Percentiles rank a stretch among this genome's conserved stretches.
These are phyloP conservation scores for Arthroderma uncinatum DNA, from an alignment of 2,329 filamentous ascomycete species.

Conservation along the genomic window DNA sequence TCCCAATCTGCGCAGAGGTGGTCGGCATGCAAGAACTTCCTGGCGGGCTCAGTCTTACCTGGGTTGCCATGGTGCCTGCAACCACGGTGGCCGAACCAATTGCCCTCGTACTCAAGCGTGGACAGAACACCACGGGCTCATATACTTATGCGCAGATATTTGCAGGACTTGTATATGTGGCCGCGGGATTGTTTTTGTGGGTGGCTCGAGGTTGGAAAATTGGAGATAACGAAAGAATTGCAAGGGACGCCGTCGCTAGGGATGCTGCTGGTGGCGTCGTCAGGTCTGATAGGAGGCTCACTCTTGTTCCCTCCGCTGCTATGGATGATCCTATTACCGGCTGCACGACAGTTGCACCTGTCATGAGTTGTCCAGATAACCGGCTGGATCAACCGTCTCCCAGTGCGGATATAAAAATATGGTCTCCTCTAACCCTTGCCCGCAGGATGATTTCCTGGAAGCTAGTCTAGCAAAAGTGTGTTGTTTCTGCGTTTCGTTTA, in stretches of 20 bases:
- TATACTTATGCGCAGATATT: constrained; percentile 43
- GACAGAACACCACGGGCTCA: constrained; percentile 18
- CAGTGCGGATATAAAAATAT: constrained; percentile 10
- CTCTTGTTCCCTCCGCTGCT: background rate
- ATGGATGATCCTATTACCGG: background rate
- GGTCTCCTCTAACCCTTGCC: constrained; percentile 22
- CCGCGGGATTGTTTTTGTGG: constrained; percentile 40
- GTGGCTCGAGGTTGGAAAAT: constrained; percentile 33
- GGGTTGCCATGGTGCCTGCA: constrained; percentile 47
- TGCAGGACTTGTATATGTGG: constrained; percentile 50
- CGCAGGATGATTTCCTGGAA: constrained; percentile 23
- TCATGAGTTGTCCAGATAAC: background rate
- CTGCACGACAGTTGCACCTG: background rate
- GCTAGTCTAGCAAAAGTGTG: background rate
- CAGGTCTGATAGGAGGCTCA: background rate
- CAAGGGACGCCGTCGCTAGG: constrained; percentile 10
- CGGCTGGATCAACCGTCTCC: background rate
- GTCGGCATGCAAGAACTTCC: constrained; percentile 49
- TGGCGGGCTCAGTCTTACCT: constrained; percentile 47
- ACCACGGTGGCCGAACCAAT: constrained; percentile 44
- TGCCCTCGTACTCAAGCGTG: constrained; percentile 46
- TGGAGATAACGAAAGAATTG: constrained; percentile 19
- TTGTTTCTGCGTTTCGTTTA: background rate
- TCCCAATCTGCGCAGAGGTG: constrained; percentile 50
- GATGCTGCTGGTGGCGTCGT: background rate